phyloP scores from a whole-genome alignment of 1,139 yeast species.

The Insectozyma bohioensis region DNA sequence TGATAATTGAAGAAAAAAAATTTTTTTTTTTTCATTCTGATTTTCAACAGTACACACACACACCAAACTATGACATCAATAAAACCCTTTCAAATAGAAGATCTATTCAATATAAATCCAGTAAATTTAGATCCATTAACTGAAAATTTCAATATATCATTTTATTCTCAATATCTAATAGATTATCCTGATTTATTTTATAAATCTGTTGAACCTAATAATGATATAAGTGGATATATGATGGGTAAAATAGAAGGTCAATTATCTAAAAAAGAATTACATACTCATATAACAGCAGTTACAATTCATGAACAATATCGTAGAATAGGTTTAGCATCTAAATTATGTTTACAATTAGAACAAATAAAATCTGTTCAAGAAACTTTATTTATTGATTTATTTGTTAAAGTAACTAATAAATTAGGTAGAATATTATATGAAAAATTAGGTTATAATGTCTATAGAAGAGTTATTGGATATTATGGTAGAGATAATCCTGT shows the following conservation, averaged over 20 bases:
- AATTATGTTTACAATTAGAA: conserved; percentile 71
- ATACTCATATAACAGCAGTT: conserved; percentile 95
- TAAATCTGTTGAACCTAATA: conserved; percentile 53
- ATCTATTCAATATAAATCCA: conserved; percentile 67
- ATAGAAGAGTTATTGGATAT: conserved; percentile 86
- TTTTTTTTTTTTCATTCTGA: conserved; percentile 2
- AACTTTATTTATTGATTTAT: conserved; percentile 84
- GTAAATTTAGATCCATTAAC: conserved; percentile 86
- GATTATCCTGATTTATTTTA: conserved; percentile 90
- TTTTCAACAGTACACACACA: not conserved
- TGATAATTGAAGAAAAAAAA: not conserved
- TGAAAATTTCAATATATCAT: conserved; percentile 82
- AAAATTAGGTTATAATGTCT: conserved; percentile 81
- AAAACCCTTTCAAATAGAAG: conserved; percentile 83
- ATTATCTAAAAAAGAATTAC: conserved; percentile 74
- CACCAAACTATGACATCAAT: conserved; percentile 64
- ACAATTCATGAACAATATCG: conserved; percentile 83
- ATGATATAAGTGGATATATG: conserved; percentile 70
- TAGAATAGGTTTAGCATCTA: conserved; percentile 80
- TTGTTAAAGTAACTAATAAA: conserved; percentile 81
- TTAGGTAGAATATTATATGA: conserved; percentile 83
- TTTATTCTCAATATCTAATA: conserved; percentile 79
- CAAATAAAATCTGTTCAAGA: conserved; percentile 61
- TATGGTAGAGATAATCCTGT: conserved; percentile 57
- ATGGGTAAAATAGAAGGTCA: conserved; percentile 96